Percentiles rank a stretch among this genome's conserved stretches.
phyloP scores from a whole-genome alignment of 495 filamentous ascomycete genomes.

The Jackrogersella minutella region DNA sequence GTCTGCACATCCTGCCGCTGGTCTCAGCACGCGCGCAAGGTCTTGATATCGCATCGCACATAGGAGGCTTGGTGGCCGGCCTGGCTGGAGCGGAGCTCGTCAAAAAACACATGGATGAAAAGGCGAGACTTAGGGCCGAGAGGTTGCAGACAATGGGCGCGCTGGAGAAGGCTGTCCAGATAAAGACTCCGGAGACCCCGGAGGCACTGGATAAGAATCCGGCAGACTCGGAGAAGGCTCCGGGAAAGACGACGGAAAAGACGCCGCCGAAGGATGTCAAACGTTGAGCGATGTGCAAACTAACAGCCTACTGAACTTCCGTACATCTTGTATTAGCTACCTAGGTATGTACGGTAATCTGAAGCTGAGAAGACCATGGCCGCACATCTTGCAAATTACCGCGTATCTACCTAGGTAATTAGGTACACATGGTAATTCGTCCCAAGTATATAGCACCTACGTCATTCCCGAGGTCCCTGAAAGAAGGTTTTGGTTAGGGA shows the following conservation, averaged over 20 bases:
- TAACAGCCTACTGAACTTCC: background rate
- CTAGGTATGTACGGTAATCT: too few relatives aligned
- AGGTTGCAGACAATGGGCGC: conserved; percentile 33
- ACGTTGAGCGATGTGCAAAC: background rate
- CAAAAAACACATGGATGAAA: conserved; percentile 35
- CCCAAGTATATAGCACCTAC: conserved; percentile 26
- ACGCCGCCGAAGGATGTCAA: background rate
- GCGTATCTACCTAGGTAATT: too few relatives aligned
- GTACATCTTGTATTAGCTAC: conserved; percentile 8
- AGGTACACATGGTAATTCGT: too few relatives aligned
- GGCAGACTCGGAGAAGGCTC: too few relatives aligned
- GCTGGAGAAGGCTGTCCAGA: conserved; percentile 24
- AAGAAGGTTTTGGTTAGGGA: too few relatives aligned
- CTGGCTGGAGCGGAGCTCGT: conserved; percentile 47
- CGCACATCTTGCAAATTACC: too few relatives aligned
- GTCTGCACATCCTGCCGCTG: conserved; percentile 57
- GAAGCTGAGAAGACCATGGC: too few relatives aligned
- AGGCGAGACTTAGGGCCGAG: conserved; percentile 38
- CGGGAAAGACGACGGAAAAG: too few relatives aligned
- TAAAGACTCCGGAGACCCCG: conserved; percentile 11
- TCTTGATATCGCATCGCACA: conserved; percentile 76
- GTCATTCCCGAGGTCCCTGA: too few relatives aligned
- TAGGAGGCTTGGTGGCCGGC: conserved; percentile 70
- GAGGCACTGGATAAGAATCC: too few relatives aligned
- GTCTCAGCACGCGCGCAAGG: conserved; percentile 40